Base-by-base conservation (phyloP, 176 grass and related monocot genomes). In the Oryza australiensis region DNA sequence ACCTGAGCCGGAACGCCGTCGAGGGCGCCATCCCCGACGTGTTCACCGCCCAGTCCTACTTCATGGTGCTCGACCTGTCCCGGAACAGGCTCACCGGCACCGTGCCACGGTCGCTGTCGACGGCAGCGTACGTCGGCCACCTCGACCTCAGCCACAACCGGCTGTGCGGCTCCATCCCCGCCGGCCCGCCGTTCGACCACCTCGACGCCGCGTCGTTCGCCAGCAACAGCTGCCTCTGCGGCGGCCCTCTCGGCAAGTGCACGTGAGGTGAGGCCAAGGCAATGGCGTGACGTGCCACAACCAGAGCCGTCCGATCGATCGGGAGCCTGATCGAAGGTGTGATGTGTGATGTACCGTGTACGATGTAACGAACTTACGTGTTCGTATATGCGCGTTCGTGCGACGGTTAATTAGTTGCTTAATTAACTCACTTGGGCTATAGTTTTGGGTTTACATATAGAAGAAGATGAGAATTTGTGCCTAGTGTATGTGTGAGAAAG, bases 61-160 rank as follows among this genome's bases (percentile, higher is more conserved):
- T 95, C 76, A 98, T 93, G 86, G 27, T 91, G 79, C 90, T 98
- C 18, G 95, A 98, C 70, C 84, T 98, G 66, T 89, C 95, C 9
- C 75, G 86, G 75, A 98, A 98, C 86, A 57, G 73, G 72, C 90
- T 98, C 33, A 84, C 77, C 2, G 95, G 95, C 18, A 24, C 60
- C 53, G 88, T 98, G 73, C 95, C 95, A 27, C 41, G 53, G 80
- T 89, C 92, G 53, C 90, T 98, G 20, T 41, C 88, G 1, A 43
- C 82, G 5, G 93, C 95, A 14, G 55, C 82, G 20, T 98, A 95
- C 80, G 90, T 98, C 9, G 95, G 95, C 2, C 95, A 98, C 82
- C 82, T 98, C 5, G 93, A 95, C 78, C 82, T 98, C 76, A 98
- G 95, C 89, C 86, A 95, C 73, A 98, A 98, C 90, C 82, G 88